Conservation (phyloP, 169 alveolate genomes). For the Neospora caninum region DNA sequence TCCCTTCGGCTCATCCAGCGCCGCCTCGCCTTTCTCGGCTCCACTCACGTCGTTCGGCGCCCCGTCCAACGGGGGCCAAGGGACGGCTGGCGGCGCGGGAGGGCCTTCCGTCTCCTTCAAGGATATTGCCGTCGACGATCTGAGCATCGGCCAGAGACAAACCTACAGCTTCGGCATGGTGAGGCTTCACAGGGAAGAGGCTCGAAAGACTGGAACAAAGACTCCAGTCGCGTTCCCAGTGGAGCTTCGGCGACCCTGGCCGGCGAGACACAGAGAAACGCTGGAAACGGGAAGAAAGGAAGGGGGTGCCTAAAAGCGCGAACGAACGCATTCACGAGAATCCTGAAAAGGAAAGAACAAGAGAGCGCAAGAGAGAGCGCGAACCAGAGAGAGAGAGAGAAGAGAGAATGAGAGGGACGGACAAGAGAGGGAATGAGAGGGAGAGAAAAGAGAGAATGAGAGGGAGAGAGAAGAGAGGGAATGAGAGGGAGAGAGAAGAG, state of each 20-base stretch:
- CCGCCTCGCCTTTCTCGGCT: not conserved
- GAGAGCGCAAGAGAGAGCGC: too few species aligned
- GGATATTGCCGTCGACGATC: slow-evolving; percentile 31
- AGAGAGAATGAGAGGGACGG: too few species aligned
- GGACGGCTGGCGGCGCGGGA: not conserved
- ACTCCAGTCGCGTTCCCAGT: too few species aligned
- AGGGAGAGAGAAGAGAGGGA: too few species aligned
- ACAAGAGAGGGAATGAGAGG: too few species aligned
- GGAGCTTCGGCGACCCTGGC: too few species aligned
- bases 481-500: too few species aligned
- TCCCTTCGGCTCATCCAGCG: not conserved
- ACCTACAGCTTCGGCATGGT: slow-evolving; percentile 44
- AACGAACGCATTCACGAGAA: too few species aligned
- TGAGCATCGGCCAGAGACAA: slow-evolving; percentile 36
- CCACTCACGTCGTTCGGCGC: not conserved
- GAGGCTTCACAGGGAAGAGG: not conserved
- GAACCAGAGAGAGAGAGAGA: too few species aligned
- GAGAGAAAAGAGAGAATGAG: too few species aligned
- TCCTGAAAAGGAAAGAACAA: too few species aligned
- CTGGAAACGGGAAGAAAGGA: not conserved
- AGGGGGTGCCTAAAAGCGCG: too few species aligned
- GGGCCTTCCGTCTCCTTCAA: slow-evolving; percentile 20
- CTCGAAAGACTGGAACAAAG: not conserved
- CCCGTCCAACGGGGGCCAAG: not conserved
- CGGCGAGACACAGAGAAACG: not conserved